These are phyloP conservation scores for Phalaenopsis equestris DNA, from an alignment of 106 monocot genomes.

Conservation along the genomic window DNA sequence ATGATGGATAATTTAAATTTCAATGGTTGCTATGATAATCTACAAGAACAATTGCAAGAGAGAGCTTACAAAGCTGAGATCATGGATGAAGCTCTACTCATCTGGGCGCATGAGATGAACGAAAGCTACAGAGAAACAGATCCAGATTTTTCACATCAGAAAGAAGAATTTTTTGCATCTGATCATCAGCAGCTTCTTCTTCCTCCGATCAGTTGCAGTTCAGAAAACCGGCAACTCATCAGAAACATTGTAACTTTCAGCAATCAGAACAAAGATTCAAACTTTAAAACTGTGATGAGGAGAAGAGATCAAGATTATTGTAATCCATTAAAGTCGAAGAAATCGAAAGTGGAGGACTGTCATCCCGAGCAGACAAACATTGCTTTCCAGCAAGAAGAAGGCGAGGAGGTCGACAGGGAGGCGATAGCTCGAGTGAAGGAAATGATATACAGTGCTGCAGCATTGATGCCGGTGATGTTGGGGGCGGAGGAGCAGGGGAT, in stretches of 20 bases:
- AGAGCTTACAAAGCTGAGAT: background rate
- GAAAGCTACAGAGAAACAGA: background rate
- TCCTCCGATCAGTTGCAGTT: background rate
- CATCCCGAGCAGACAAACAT: constrained; percentile 11
- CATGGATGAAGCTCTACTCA: constrained; percentile 3
- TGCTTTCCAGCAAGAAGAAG: constrained; percentile 16
- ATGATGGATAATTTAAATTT: no score
- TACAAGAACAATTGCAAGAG: background rate
- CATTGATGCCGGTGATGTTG: constrained; percentile 45
- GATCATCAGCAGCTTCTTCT: background rate
- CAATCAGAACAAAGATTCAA: background rate
- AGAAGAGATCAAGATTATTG: no score
- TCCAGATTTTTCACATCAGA: background rate
- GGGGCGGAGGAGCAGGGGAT: constrained; percentile 29
- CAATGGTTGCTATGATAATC: background rate
- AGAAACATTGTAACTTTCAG: no score
- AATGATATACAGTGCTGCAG: constrained; percentile 79
- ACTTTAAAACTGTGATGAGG: background rate
- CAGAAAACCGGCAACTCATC: background rate
- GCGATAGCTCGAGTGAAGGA: constrained; percentile 70
- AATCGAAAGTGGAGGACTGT: background rate
- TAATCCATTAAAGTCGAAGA: background rate
- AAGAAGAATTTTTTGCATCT: background rate
- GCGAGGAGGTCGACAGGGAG: constrained; percentile 43
- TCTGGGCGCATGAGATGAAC: background rate